Conservation (phyloP, 805 yeast species). For the Kuraishia ogatae region DNA sequence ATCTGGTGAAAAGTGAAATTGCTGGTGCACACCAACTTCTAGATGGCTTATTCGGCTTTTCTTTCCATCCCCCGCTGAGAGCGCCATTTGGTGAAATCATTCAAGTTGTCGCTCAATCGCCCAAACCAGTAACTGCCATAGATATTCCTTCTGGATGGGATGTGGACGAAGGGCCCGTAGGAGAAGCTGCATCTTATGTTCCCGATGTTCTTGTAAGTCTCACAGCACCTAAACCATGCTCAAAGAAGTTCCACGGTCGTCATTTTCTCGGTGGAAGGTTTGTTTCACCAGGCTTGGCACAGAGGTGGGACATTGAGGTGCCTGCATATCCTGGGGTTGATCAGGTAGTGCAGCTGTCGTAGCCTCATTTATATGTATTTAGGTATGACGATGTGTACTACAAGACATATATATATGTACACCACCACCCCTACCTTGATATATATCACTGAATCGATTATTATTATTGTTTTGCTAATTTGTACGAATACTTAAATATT, state of each 20-base stretch:
- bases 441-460: no score
- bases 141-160: slow-evolving; percentile 98
- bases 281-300: slow-evolving; percentile 56
- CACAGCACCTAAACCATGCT: slow-evolving; percentile 93
- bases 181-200: slow-evolving; percentile 24
- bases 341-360: slow-evolving; percentile 36
- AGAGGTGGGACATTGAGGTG: slow-evolving; percentile 60
- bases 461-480: no score
- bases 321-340: slow-evolving; percentile 51
- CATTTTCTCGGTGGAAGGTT: slow-evolving; percentile 94
- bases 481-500: no score
- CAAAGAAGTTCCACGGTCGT: slow-evolving; percentile 26
- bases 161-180: slow-evolving; percentile 75
- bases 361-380: neutral
- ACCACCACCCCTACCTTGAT: no score
- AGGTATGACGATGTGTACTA: no score
- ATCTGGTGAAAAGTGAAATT: slow-evolving; percentile 18
- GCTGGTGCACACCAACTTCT: slow-evolving; percentile 40
- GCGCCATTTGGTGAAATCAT: slow-evolving; percentile 57
- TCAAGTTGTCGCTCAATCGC: slow-evolving; percentile 23
- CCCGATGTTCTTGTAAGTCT: slow-evolving; percentile 72
- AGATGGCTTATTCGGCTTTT: slow-evolving; percentile 89
- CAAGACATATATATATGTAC: no score
- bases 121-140: slow-evolving; percentile 62
- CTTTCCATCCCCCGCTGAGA: slow-evolving; percentile 83